Evolutionary conservation across 2,329 filamentous ascomycete genomes (phyloP).

Genomic region (Calonectria honghensis): DNA sequence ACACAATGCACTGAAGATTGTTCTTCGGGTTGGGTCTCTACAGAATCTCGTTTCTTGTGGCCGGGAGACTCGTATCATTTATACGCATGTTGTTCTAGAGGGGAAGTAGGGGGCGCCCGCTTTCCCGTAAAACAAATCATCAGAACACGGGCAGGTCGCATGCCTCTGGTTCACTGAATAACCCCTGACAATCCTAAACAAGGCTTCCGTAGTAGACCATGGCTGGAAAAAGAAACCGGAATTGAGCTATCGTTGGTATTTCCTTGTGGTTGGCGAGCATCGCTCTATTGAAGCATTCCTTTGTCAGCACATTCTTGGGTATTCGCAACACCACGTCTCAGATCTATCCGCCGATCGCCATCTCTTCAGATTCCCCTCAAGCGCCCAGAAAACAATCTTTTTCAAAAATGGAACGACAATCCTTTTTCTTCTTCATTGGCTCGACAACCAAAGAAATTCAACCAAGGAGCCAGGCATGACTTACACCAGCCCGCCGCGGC

Average conservation of each 20-base stretch:
- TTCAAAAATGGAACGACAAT: neutral
- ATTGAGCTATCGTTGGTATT: slow-evolving; percentile 5
- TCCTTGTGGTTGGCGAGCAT: neutral
- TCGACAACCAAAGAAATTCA: slow-evolving; percentile 1
- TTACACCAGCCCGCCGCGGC: neutral
- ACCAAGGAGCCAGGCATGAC: neutral
- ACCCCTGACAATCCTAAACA: slow-evolving; percentile 11
- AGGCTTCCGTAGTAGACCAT: neutral
- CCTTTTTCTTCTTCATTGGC: neutral
- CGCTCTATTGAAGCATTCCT: slow-evolving; percentile 14
- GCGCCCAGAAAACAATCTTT: neutral
- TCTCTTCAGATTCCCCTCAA: neutral
- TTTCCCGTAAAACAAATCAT: slow-evolving; percentile 4
- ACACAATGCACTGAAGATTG: slow-evolving; percentile 18
- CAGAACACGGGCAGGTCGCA: slow-evolving; percentile 11
- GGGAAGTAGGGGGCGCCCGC: neutral
- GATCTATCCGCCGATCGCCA: slow-evolving; percentile 10
- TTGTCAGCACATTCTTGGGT: neutral
- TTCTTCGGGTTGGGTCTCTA: slow-evolving; percentile 2
- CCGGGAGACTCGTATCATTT: neutral
- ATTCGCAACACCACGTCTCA: slow-evolving; percentile 18
- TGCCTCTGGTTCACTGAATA: slow-evolving; percentile 9
- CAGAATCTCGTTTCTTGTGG: no score
- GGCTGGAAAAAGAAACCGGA: neutral
- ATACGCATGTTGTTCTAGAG: neutral